Conservation (phyloP, 805 yeast species). For the Pichia deserticola region DNA sequence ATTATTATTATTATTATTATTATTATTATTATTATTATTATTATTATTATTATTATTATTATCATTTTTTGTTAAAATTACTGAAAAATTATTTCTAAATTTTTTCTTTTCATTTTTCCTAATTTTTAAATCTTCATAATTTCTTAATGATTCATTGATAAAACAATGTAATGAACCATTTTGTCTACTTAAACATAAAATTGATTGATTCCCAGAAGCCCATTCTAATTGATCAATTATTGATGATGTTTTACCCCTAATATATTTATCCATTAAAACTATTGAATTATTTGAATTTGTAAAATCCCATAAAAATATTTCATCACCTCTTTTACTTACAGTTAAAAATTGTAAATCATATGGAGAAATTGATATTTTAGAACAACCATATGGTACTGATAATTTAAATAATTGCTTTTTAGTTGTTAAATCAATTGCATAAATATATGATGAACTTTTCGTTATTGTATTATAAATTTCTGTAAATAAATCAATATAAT, state of each 20-base stretch:
- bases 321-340: constrained; percentile 52
- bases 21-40: constrained; percentile 18
- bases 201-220: constrained; percentile 36
- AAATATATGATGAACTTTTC: constrained; percentile 29
- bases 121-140: constrained; percentile 4
- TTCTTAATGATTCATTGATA: constrained; percentile 32
- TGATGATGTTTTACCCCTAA: constrained; percentile 58
- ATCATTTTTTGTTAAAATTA: neutral
- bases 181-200: constrained; percentile 45
- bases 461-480: constrained; percentile 24
- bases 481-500: constrained; percentile 21
- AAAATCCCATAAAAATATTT: constrained; percentile 57
- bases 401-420: constrained; percentile 36
- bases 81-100: neutral
- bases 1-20: neutral
- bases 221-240: constrained; percentile 44
- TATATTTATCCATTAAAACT: constrained; percentile 48
- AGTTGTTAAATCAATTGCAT: constrained; percentile 40
- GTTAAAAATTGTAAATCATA: constrained; percentile 51
- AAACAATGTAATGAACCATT: constrained; percentile 62
- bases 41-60: neutral
- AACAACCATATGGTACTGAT: constrained; percentile 56
- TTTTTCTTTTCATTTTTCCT: neutral
- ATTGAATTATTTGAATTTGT: constrained; percentile 44
- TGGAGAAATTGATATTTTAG: constrained; percentile 53